Conservation (phyloP, 2,329 filamentous ascomycete species). For the Pleoardoris graminearum region DNA sequence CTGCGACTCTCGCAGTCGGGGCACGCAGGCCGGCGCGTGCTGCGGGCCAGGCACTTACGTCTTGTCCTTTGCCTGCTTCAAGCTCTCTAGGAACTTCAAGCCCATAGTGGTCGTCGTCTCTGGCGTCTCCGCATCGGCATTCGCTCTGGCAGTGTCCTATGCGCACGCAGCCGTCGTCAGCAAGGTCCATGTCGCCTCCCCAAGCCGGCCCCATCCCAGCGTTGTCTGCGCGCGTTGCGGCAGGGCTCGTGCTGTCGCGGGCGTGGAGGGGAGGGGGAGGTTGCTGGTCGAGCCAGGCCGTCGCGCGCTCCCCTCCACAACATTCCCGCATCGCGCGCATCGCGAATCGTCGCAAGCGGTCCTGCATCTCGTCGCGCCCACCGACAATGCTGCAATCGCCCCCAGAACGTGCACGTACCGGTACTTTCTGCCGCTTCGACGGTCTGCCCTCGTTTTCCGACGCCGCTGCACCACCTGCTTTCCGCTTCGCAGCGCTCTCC, state of each 20-base stretch:
- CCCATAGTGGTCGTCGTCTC: slow-evolving; percentile 74
- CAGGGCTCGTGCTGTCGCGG: slow-evolving; percentile 33
- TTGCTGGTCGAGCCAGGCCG: slow-evolving; percentile 39
- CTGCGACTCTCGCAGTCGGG: background rate
- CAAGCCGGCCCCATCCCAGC: background rate
- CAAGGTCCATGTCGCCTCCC: slow-evolving; percentile 12
- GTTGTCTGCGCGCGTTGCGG: slow-evolving; percentile 26
- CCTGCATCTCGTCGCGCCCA: slow-evolving; percentile 23
- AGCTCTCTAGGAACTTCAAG: slow-evolving; percentile 71
- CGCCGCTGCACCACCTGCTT: slow-evolving; percentile 53
- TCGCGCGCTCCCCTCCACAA: slow-evolving; percentile 33
- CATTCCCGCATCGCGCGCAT: slow-evolving; percentile 36
- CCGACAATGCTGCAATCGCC: slow-evolving; percentile 26
- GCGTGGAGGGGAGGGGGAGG: slow-evolving; percentile 22
- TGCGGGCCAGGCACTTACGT: slow-evolving; percentile 60
- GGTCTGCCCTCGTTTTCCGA: slow-evolving; percentile 58
- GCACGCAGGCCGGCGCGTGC: background rate
- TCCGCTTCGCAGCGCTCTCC: slow-evolving; percentile 59
- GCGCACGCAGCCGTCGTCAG: slow-evolving; percentile 32
- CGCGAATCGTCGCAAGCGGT: slow-evolving; percentile 5
- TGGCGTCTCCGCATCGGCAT: slow-evolving; percentile 56
- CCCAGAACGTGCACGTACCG: slow-evolving; percentile 55
- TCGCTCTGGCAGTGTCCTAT: slow-evolving; percentile 31
- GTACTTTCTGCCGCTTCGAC: slow-evolving; percentile 61
- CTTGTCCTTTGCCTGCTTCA: slow-evolving; percentile 79